phyloP scores from a whole-genome alignment of 306 rosid species.

The Vicia sativa region DNA sequence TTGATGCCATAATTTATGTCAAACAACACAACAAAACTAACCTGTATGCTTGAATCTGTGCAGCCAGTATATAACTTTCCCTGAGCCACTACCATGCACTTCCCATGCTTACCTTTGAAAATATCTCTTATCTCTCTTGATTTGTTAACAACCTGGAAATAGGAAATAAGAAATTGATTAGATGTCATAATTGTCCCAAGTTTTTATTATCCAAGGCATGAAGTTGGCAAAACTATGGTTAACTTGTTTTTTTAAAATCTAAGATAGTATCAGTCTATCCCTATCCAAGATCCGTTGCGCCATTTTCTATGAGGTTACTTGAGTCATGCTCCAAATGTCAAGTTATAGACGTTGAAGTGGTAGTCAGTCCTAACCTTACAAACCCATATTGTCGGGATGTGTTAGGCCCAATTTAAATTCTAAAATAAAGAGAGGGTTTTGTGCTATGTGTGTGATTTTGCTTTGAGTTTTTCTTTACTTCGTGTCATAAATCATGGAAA shows the following conservation, averaged over 20 bases:
- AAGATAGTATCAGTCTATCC: not conserved
- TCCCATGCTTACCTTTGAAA: constrained; percentile 56
- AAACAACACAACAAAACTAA: constrained; percentile 36
- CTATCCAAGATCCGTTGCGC: not conserved
- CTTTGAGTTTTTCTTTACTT: constrained; percentile 23
- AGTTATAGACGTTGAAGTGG: not conserved
- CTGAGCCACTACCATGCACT: constrained; percentile 57
- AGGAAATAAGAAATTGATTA: not conserved
- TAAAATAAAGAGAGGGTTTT: not conserved
- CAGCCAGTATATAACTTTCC: constrained; percentile 76
- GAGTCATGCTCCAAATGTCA: not conserved
- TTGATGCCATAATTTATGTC: constrained; percentile 18
- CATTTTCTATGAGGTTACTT: not conserved
- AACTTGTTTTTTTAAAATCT: not conserved
- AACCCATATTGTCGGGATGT: not conserved
- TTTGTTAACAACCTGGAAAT: constrained; percentile 55
- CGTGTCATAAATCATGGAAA: constrained; percentile 28
- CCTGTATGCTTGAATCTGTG: constrained; percentile 80
- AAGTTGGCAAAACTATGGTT: not conserved
- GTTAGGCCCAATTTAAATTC: not conserved
- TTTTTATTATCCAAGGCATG: not conserved
- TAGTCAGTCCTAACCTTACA: not conserved
- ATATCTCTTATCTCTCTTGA: constrained; percentile 52
- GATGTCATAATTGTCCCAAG: not conserved
- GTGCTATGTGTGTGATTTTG: not conserved